Conservation (phyloP, 371 early-diverging fungal genomes). For the Rhizopus sp. region DNA sequence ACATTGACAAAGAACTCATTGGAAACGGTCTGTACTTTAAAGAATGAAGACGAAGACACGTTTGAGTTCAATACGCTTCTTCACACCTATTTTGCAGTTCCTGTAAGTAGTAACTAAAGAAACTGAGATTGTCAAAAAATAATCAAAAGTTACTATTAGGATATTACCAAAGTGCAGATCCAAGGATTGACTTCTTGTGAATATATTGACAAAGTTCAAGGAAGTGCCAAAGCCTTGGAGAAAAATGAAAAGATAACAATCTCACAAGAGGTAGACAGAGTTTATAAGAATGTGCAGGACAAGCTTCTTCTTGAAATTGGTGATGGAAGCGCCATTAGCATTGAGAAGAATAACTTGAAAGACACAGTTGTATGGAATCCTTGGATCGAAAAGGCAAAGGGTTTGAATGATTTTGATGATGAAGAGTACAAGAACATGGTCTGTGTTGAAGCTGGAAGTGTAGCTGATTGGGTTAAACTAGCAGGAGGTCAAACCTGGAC, state of each 20-base stretch:
- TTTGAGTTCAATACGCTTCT: slow-evolving; percentile 87
- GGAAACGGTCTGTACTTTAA: slow-evolving; percentile 64
- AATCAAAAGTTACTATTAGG: slow-evolving; percentile 27
- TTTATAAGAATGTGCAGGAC: slow-evolving; percentile 68
- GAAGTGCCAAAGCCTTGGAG: slow-evolving; percentile 36
- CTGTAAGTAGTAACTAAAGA: slow-evolving; percentile 41
- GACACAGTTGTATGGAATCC: slow-evolving; percentile 97
- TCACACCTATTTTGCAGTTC: slow-evolving; percentile 88
- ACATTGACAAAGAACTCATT: slow-evolving; percentile 70
- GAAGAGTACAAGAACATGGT: slow-evolving; percentile 82
- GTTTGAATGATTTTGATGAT: slow-evolving; percentile 89
- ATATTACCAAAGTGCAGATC: slow-evolving; percentile 65
- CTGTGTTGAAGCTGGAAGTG: slow-evolving; percentile 89
- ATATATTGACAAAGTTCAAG: slow-evolving; percentile 78
- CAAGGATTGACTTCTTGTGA: slow-evolving; percentile 56
- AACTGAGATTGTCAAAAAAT: background rate
- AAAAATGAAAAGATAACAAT: slow-evolving; percentile 55
- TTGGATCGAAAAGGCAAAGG: slow-evolving; percentile 87
- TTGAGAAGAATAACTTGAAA: slow-evolving; percentile 64
- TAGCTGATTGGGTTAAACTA: slow-evolving; percentile 72
- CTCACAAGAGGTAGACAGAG: slow-evolving; percentile 74
- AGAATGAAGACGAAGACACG: slow-evolving; percentile 69
- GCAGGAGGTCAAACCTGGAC: slow-evolving; percentile 68
- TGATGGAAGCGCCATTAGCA: slow-evolving; percentile 32
- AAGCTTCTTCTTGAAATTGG: slow-evolving; percentile 53